Conservation (phyloP, 495 filamentous ascomycete species). For the Penicillium pancosmium region DNA sequence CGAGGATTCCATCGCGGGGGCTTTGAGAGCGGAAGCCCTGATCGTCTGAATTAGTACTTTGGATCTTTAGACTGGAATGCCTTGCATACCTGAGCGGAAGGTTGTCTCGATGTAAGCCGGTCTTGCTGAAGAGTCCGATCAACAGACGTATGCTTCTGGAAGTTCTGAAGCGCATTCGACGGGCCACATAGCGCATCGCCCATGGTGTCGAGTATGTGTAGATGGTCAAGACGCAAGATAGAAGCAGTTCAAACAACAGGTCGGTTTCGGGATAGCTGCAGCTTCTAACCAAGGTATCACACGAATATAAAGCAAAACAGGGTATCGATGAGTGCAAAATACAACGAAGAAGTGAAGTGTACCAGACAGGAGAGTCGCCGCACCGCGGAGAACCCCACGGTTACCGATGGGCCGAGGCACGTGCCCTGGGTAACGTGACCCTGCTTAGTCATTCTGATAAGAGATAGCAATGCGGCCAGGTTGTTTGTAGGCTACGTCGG, state of each 20-base stretch:
- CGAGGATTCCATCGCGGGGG: constrained; percentile 56
- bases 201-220: constrained; percentile 51
- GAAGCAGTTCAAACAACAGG: neutral
- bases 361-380: neutral
- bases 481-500: constrained; percentile 28
- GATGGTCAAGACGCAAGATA: neutral
- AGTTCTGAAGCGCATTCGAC: constrained; percentile 82
- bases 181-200: constrained; percentile 84
- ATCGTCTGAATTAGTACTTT: constrained; percentile 23
- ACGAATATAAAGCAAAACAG: neutral
- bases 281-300: neutral
- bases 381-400: constrained; percentile 20
- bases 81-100: constrained; percentile 56
- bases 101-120: constrained; percentile 57
- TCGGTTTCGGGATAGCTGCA: neutral
- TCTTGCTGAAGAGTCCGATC: constrained; percentile 89
- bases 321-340: neutral
- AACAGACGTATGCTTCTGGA: constrained; percentile 76
- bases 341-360: neutral
- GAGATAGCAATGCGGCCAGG: constrained; percentile 47
- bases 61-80: neutral
- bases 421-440: constrained; percentile 25
- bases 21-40: constrained; percentile 68
- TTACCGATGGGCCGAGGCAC: constrained; percentile 37
- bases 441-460: constrained; percentile 32